Evolutionary conservation across 2,329 filamentous ascomycete species (phyloP), one percentile per base, ranked within the genome.

Genomic region (Camptophora hylomeconis): DNA sequence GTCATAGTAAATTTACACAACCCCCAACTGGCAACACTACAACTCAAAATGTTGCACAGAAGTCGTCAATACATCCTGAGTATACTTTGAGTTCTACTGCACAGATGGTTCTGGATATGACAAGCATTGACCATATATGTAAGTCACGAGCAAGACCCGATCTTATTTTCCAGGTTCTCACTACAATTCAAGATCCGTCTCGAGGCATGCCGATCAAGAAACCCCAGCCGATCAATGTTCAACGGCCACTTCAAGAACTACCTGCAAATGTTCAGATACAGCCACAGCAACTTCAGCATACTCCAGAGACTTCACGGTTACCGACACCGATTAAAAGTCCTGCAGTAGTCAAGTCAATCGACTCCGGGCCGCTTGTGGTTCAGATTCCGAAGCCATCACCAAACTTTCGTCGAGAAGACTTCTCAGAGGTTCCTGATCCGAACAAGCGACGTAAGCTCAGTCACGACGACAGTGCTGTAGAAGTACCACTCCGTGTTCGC

Each of bases 401-500:
- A 3, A 44, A 48, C 12, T 56, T 54, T 18, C 45, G 47, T n/a
- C 51, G 51, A 24, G 47, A 54, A 19, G 53, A 63, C 14, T 61
- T 57, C 31, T 45, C 47, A 24, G 45, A 48, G 9, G 53, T 57
- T 33, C 49, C 57, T 23, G 47, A 54, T 20, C 45, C 47, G 9
- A 38, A 48, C 7, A 50, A 53, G 27, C 45, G 49, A 35, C 47
- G 68, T 39, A 77, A 71, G 44, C 50, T 65, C 32, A 74, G 69
- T 35, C 54, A 56, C 12, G 60, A 67, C 27, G 64, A 61, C 5
- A 63, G 68, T 8, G 67, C 70, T 31, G 70, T 68, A 27, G 52
- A 70, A 3, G 58, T 77, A 12, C 63, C 70, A 10, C 56, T 75
- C 24, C 72, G 71, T 22, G 60, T 83, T 2, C 56, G 47, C 33